Evolutionary conservation across 1,139 yeast species (phyloP).

Genomic region (Blastobotrys persicus): DNA sequence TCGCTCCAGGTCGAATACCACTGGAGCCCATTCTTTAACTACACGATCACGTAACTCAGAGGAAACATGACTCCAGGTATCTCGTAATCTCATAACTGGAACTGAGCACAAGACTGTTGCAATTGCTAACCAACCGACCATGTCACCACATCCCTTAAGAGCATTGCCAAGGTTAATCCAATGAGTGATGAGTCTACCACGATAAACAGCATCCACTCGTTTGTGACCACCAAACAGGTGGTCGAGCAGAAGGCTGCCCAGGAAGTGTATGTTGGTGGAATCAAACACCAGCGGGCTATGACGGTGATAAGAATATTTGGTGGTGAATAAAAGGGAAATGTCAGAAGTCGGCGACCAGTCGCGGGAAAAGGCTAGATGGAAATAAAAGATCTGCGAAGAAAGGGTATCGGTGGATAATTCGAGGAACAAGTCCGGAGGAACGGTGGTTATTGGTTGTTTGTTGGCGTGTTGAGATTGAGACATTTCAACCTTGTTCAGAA

Average conservation of each 20-base stretch:
- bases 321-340: constrained; percentile 52
- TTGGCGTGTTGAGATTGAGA: constrained; percentile 5
- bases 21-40: constrained; percentile 90
- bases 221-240: constrained; percentile 58
- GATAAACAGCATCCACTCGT: constrained; percentile 36
- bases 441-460: constrained; percentile 19
- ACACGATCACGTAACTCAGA: constrained; percentile 59
- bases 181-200: constrained; percentile 68
- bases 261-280: constrained; percentile 69
- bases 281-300: constrained; percentile 66
- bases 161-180: constrained; percentile 87
- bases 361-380: constrained; percentile 38
- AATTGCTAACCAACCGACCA: constrained; percentile 93
- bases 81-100: constrained; percentile 70
- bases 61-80: constrained; percentile 75
- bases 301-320: constrained; percentile 43
- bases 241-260: constrained; percentile 66
- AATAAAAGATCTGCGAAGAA: constrained; percentile 39
- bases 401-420: constrained; percentile 33
- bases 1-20: constrained; percentile 82
- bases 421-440: constrained; percentile 38
- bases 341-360: constrained; percentile 76
- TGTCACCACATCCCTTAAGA: constrained; percentile 80
- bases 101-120: constrained; percentile 81
- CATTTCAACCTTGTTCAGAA: constrained; percentile 27